A percentile compares a stretch with the other conserved stretches of the same genome.
phyloP scores from a whole-genome alignment of 768 basidiomycete genomes.

The Lepiota subincarnata region DNA sequence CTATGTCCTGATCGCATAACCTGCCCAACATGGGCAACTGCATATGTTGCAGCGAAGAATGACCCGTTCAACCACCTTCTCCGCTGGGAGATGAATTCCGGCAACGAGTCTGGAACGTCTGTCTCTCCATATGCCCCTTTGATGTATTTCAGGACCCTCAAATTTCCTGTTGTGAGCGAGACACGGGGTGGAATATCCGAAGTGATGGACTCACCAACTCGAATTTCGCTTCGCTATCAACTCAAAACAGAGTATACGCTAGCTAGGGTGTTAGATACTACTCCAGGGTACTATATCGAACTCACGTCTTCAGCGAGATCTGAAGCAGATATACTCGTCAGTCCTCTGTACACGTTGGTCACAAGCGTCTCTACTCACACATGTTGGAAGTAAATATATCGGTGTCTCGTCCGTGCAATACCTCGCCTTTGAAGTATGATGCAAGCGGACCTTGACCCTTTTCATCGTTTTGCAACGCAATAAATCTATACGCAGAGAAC shows the following conservation, averaged over 20 bases:
- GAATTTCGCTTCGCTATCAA: conserved; percentile 73
- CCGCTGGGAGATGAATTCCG: conserved; percentile 92
- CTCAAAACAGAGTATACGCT: conserved; percentile 84
- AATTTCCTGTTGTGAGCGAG: conserved; percentile 17
- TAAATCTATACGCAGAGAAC: conserved; percentile 89
- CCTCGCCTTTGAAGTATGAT: conserved; percentile 97
- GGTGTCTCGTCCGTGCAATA: conserved; percentile 75
- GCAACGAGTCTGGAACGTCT: conserved; percentile 88
- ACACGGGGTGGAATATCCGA: neutral
- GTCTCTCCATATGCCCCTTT: conserved; percentile 91
- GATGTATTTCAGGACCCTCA: conserved; percentile 94
- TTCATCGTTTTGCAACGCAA: conserved; percentile 84
- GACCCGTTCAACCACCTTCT: conserved; percentile 90
- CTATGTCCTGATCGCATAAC: conserved; percentile 82
- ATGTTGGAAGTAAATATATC: conserved; percentile 96
- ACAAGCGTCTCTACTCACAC: conserved; percentile 52
- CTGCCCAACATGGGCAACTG: conserved; percentile 83
- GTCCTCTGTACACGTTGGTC: conserved; percentile 5
- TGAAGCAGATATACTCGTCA: conserved; percentile 22
- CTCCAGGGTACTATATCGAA: neutral
- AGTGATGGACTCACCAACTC: conserved; percentile 51
- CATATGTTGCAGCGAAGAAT: conserved; percentile 93
- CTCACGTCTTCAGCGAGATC: conserved; percentile 88
- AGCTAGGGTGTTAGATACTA: conserved; percentile 12
- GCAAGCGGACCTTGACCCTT: conserved; percentile 82